Evolutionary conservation across 2,329 filamentous ascomycete species (phyloP), one percentile per base, ranked within the genome.

Genomic region (Fusarium buharicum): DNA sequence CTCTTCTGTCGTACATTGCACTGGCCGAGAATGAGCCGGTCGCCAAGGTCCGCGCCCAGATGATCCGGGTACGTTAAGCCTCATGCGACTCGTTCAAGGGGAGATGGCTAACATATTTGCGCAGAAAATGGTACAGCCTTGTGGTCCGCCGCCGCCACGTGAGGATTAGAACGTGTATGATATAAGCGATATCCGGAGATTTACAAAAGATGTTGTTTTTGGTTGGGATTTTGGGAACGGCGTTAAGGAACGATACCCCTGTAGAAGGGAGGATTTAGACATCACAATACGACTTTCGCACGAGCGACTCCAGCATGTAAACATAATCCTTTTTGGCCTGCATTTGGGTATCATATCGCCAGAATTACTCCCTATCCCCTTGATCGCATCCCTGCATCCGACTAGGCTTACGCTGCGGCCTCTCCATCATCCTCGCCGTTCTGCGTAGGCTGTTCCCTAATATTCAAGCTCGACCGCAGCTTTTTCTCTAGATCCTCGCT

Each of bases 11-110:
- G 34, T 97, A 97, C 76, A 93, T 97, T 82, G 85, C 91, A 16
- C 87, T 98, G 45, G 94, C 93, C 0, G 87, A 96, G 80, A 95
- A 95, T 43, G 92, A 96, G 76, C 85, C 91, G 6, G 83, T 89
- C 55, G 89, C 93, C 76, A 92, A 93, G 76, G 87, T 95, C 49
- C 84, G 93, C 62, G 87, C 90, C 13, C 84, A 87, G 76, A 84
- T 97, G 80, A 89, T 98, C 69, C 90, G 96, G 73, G 84, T 87
- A 73, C 43, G 79, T 75, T 18, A 4, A 30, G 9, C 28, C 24
- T 6, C 31, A 10, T 28, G 16, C 18, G 14, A 36, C 27, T 59
- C 18, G 20, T 18, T 24, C n/a, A 14, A 27, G 16, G 14, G 13
- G 14, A 12, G 17, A 41, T 7, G 9, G 17, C 55, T 59, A 38